phyloP scores from a whole-genome alignment of 495 filamentous ascomycete species.

The Cenococcum geophilum region DNA sequence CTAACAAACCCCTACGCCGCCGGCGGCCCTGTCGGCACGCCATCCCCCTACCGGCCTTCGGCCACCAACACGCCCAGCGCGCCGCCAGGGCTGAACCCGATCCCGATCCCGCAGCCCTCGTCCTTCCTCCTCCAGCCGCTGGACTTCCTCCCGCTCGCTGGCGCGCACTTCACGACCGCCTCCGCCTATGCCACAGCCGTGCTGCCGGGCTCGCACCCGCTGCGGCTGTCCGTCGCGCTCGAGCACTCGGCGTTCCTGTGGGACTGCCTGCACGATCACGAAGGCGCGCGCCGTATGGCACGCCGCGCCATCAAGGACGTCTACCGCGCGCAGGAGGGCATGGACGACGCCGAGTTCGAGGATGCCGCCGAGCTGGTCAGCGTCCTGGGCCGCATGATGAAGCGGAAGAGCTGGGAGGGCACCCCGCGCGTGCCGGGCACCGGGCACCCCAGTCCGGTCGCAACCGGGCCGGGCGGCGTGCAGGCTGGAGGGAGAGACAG shows the following conservation, averaged over 20 bases:
- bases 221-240: constrained; percentile 83
- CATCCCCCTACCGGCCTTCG: constrained; percentile 40
- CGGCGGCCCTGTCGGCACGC: constrained; percentile 29
- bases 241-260: constrained; percentile 94
- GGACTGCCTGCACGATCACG: constrained; percentile 80
- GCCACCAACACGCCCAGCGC: constrained; percentile 40
- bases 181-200: constrained; percentile 63
- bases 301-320: constrained; percentile 82
- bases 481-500: constrained; percentile 11
- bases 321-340: constrained; percentile 81
- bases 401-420: constrained; percentile 35
- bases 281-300: constrained; percentile 66
- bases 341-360: constrained; percentile 71
- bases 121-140: constrained; percentile 70
- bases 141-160: constrained; percentile 78
- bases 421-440: constrained; percentile 25
- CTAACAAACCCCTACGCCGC: constrained; percentile 42
- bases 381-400: constrained; percentile 43
- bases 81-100: constrained; percentile 37
- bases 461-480: constrained; percentile 7
- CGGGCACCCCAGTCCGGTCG: constrained; percentile 12
- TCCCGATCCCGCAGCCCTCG: constrained; percentile 45
- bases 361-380: constrained; percentile 47
- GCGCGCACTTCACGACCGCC: constrained; percentile 73
- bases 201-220: constrained; percentile 80